Evolutionary conservation across 305 asterid genomes (phyloP).

Genomic region (Solanum hybrid): DNA sequence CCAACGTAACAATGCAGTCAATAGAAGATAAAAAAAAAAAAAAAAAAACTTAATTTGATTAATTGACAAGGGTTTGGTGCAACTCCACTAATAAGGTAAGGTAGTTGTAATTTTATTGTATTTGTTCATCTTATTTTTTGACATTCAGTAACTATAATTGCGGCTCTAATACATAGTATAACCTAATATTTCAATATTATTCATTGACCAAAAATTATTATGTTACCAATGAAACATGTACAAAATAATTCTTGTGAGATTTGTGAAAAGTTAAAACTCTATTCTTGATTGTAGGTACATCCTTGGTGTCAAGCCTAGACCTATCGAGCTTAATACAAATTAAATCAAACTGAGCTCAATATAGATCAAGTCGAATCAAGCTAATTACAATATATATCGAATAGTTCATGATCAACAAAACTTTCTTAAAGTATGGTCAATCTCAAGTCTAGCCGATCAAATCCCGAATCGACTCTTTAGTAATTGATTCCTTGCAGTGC

Average conservation of each 20-base stretch:
- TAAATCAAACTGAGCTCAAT: neutral
- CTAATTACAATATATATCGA: neutral
- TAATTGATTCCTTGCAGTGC: neutral
- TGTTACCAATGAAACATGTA: neutral
- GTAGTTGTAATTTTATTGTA: constrained; percentile 35
- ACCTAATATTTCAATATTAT: neutral
- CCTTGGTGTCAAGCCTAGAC: neutral
- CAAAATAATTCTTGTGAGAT: neutral
- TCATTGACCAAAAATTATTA: neutral
- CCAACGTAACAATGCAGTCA: neutral
- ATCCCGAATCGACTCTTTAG: neutral
- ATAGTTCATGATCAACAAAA: neutral
- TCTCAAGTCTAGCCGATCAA: neutral
- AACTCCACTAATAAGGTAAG: constrained; percentile 27
- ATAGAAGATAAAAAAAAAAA: neutral
- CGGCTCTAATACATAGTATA: neutral
- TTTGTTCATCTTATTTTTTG: constrained; percentile 16
- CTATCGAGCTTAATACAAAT: neutral
- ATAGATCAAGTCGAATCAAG: neutral
- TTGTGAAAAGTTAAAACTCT: neutral
- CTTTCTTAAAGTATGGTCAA: neutral
- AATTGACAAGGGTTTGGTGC: constrained; percentile 26
- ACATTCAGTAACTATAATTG: neutral
- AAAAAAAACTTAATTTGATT: neutral
- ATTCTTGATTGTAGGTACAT: neutral